These are phyloP conservation scores for Solanum piurae DNA, from an alignment of 257 asterid genomes.

Conservation along the genomic window DNA sequence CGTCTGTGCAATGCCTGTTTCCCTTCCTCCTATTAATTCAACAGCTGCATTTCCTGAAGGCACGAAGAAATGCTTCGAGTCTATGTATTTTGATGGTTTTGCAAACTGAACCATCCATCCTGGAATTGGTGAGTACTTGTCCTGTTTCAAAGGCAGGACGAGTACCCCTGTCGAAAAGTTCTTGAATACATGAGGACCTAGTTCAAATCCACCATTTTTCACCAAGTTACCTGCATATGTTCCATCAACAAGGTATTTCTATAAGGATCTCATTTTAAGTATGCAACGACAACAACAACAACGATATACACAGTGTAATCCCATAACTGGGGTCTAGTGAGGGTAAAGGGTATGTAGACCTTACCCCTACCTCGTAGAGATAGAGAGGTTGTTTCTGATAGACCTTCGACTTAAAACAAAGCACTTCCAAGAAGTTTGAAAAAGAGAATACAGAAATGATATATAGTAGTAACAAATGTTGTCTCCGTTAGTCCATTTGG, in stretches of 20 bases:
- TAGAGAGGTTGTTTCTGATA: background rate
- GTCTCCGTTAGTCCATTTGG: background rate
- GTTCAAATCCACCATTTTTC: conserved; percentile 66
- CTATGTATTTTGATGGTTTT: conserved; percentile 59
- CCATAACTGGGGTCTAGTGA: background rate
- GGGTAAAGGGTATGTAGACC: background rate
- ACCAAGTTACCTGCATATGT: conserved; percentile 42
- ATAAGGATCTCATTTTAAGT: background rate
- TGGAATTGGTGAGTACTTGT: conserved; percentile 52
- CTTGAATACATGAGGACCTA: conserved; percentile 67
- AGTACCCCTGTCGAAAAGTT: conserved; percentile 72
- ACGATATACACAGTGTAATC: background rate
- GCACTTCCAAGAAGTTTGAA: background rate
- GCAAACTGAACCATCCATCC: conserved; percentile 66
- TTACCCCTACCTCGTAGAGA: background rate
- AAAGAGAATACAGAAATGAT: background rate
- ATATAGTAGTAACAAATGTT: background rate
- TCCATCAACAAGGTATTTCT: background rate
- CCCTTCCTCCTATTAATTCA: conserved; percentile 72
- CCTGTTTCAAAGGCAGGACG: conserved; percentile 47
- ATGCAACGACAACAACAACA: background rate
- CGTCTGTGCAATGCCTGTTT: conserved; percentile 59
- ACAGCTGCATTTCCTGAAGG: conserved; percentile 54
- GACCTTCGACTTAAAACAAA: background rate
- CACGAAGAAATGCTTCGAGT: conserved; percentile 54